phyloP scores from a whole-genome alignment of 257 asterid species.

The Petrea volubilis region DNA sequence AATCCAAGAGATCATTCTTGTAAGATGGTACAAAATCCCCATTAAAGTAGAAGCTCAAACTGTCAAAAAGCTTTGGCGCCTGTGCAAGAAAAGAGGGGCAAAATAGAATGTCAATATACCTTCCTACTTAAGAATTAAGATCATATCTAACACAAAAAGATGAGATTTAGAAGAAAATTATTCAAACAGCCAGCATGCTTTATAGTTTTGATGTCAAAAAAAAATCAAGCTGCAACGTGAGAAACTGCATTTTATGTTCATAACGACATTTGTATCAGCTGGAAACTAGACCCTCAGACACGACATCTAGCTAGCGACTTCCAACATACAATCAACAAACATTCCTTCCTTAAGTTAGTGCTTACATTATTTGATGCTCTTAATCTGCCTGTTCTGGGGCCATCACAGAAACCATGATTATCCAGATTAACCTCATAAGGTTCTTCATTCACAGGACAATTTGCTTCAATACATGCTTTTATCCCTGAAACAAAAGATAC shows the following conservation, averaged over 20 bases:
- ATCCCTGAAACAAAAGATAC: constrained; percentile 57
- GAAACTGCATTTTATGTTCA: background rate
- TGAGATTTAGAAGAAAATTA: background rate
- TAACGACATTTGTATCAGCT: background rate
- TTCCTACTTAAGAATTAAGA: background rate
- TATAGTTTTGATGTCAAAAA: background rate
- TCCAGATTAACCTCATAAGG: constrained; percentile 72
- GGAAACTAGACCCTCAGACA: too few species aligned
- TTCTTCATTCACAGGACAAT: constrained; percentile 58
- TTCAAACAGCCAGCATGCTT: background rate
- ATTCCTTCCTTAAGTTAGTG: background rate
- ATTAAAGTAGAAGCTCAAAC: constrained; percentile 53
- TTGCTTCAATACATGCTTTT: constrained; percentile 67
- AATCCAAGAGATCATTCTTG: constrained; percentile 60
- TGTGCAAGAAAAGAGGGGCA: constrained; percentile 27
- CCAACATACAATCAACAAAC: background rate
- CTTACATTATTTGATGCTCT: constrained; percentile 62
- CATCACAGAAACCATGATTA: constrained; percentile 75
- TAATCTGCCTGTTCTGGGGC: constrained; percentile 82
- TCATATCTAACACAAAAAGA: background rate
- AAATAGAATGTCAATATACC: background rate
- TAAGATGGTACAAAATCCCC: constrained; percentile 65
- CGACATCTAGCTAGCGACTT: too few species aligned
- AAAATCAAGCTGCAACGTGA: too few species aligned
- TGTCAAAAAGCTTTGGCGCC: constrained; percentile 77